Evolutionary conservation across 202 grass and related monocot genomes (phyloP).

Genomic region (Carex arenaria): DNA sequence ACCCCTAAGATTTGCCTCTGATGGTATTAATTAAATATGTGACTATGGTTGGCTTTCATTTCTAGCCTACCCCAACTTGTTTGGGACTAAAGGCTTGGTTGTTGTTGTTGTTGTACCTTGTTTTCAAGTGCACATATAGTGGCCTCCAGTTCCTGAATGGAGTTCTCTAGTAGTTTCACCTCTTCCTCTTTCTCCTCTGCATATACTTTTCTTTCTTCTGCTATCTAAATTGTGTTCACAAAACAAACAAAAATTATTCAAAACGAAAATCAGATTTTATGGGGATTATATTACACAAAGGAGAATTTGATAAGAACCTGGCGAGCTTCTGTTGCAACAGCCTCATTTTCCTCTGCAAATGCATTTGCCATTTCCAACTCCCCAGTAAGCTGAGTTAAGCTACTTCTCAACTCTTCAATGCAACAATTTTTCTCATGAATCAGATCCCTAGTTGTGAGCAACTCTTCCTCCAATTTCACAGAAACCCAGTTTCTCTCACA

Average conservation of each 20-base stretch:
- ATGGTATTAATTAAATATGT: not conserved
- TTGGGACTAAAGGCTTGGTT: too few relatives aligned
- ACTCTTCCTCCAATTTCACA: constrained; percentile 59
- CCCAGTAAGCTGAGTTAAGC: constrained; percentile 44
- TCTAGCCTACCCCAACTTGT: too few relatives aligned
- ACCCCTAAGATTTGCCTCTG: not conserved
- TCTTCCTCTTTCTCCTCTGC: constrained; percentile 92
- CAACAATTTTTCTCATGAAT: not conserved
- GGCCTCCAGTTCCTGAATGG: constrained; percentile 75
- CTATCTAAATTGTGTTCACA: constrained; percentile 48
- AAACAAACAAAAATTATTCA: constrained; percentile 9
- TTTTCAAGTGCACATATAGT: constrained; percentile 83
- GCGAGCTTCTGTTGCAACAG: constrained; percentile 67
- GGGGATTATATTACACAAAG: not conserved
- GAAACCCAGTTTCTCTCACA: constrained; percentile 38
- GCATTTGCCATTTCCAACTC: constrained; percentile 73
- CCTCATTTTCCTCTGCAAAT: constrained; percentile 85
- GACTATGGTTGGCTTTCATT: too few relatives aligned
- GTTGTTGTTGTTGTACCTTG: constrained; percentile 33
- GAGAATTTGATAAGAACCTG: constrained; percentile 52
- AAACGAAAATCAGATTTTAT: not conserved
- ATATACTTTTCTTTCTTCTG: constrained; percentile 57
- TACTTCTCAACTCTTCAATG: constrained; percentile 36
- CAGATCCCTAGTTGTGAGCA: constrained; percentile 30
- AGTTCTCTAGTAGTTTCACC: constrained; percentile 78